phyloP scores from a whole-genome alignment of 768 basidiomycete species.

The Serpula lacrymans region DNA sequence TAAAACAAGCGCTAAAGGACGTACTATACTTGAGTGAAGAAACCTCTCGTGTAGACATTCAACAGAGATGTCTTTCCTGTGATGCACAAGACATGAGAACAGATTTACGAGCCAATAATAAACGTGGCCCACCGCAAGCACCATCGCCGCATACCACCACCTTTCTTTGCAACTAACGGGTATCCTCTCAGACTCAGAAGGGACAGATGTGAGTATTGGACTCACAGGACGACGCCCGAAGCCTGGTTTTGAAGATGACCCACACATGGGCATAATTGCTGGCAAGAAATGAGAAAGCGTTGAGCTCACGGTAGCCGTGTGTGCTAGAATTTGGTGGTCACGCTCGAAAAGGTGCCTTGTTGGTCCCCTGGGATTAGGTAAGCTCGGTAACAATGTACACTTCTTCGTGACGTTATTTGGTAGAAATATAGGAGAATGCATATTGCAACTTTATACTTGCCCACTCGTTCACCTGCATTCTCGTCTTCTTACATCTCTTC shows the following conservation, averaged over 20 bases:
- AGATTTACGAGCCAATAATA: conserved; percentile 7
- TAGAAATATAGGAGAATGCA: no score
- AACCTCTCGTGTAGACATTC: conserved; percentile 87
- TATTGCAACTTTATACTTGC: no score
- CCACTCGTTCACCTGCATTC: no score
- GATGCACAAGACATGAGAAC: conserved; percentile 21
- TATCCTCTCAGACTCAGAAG: neutral
- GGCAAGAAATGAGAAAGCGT: conserved; percentile 25
- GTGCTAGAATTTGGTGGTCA: no score
- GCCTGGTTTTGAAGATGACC: conserved; percentile 47
- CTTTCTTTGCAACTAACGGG: conserved; percentile 48
- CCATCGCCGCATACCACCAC: conserved; percentile 96
- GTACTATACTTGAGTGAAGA: conserved; percentile 93
- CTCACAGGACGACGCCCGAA: conserved; percentile 45
- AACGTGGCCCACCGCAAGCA: conserved; percentile 68
- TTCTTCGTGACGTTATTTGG: no score
- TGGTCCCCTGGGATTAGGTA: no score
- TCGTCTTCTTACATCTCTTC: neutral
- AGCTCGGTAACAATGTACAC: no score
- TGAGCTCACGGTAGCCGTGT: conserved; percentile 11
- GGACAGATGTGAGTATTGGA: neutral
- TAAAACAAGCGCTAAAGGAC: conserved; percentile 22
- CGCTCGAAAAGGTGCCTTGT: no score
- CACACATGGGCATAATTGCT: conserved; percentile 51
- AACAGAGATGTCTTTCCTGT: conserved; percentile 79